Percentiles rank a stretch among this genome's conserved stretches.
Evolutionary conservation across 441 rosid genomes (phyloP).

Genomic region (Erodium moschatum): DNA sequence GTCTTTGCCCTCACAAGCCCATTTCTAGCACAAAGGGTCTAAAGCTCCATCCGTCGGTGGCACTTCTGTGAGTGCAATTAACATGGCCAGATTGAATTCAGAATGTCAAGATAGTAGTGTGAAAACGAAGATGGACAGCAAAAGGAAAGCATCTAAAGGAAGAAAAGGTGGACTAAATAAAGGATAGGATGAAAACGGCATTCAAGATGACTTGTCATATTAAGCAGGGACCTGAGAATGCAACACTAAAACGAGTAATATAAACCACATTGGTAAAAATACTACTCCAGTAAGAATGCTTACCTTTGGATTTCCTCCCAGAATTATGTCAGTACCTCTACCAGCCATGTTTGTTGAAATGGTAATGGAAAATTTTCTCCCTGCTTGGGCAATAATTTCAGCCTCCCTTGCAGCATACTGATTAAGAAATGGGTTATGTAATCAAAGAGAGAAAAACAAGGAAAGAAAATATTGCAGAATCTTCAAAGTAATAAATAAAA

Average conservation of each 20-base stretch:
- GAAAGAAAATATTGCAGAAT: not conserved
- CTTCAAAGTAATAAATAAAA: not conserved
- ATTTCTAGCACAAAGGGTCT: no score
- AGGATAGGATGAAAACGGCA: not conserved
- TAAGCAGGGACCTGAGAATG: not conserved
- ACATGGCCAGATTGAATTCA: not conserved
- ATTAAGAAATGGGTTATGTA: slow-evolving; percentile 17
- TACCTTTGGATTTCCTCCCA: slow-evolving; percentile 95
- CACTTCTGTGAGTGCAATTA: not conserved
- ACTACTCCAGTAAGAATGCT: slow-evolving; percentile 17
- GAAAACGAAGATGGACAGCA: not conserved
- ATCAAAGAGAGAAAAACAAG: not conserved
- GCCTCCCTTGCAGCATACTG: slow-evolving; percentile 98
- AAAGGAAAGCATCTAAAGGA: not conserved
- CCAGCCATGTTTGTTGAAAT: slow-evolving; percentile 99
- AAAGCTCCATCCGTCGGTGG: no score
- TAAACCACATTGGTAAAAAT: not conserved
- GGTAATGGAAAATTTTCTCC: slow-evolving; percentile 82
- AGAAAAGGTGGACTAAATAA: not conserved
- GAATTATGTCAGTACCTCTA: slow-evolving; percentile 91
- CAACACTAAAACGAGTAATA: not conserved
- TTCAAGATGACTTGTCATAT: not conserved
- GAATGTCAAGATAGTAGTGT: not conserved
- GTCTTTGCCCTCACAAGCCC: no score
- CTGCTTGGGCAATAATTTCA: slow-evolving; percentile 88